phyloP scores from a whole-genome alignment of 495 filamentous ascomycete genomes.

The Hypomontagnella submonticulosa region DNA sequence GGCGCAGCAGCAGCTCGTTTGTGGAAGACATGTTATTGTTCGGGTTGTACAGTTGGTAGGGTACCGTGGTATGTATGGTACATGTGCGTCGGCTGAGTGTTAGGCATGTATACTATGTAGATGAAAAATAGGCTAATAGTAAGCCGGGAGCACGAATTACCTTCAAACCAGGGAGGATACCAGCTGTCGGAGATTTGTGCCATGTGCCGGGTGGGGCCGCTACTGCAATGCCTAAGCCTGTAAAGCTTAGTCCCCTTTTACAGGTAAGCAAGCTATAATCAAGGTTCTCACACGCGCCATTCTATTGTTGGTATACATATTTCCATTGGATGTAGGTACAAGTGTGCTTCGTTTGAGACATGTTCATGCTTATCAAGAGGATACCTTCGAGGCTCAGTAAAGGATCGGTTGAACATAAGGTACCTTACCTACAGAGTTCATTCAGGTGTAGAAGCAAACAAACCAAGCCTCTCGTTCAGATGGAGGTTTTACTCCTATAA shows the following conservation, averaged over 20 bases:
- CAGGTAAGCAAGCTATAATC: slow-evolving; percentile 18
- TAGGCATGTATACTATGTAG: neutral
- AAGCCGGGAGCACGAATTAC: neutral
- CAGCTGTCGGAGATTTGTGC: slow-evolving; percentile 17
- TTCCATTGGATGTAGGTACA: neutral
- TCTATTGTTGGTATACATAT: too few species aligned
- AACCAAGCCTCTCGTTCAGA: too few species aligned
- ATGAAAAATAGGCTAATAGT: slow-evolving; percentile 9
- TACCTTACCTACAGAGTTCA: too few species aligned
- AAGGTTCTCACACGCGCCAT: slow-evolving; percentile 19
- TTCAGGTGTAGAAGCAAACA: too few species aligned
- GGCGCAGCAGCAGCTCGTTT: neutral
- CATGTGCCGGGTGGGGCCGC: slow-evolving; percentile 20
- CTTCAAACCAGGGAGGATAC: neutral
- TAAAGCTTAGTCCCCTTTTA: neutral
- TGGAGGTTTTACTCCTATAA: too few species aligned
- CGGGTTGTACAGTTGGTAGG: slow-evolving; percentile 5
- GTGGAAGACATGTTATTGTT: slow-evolving; percentile 3
- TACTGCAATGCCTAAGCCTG: slow-evolving; percentile 2
- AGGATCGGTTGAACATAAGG: too few species aligned
- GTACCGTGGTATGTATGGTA: neutral
- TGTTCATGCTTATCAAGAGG: too few species aligned
- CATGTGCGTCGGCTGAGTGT: neutral
- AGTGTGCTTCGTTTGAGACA: neutral
- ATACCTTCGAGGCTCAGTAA: too few species aligned